Evolutionary conservation across 345 rosid genomes (phyloP).

Genomic region (Pistacia vera): DNA sequence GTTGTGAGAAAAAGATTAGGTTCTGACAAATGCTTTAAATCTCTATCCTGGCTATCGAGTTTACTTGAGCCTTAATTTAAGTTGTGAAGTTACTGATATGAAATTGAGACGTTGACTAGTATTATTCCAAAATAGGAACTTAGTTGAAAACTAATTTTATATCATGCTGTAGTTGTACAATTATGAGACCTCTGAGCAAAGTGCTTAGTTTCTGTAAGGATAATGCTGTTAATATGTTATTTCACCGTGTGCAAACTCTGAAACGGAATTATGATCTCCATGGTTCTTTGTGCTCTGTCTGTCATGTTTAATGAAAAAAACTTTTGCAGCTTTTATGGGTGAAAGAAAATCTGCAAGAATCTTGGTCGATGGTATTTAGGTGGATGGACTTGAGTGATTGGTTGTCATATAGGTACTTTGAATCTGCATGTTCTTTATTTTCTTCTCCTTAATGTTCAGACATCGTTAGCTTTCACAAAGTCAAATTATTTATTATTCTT

Average conservation of each 20-base stretch:
- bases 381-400: constrained; percentile 99
- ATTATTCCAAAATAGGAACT: neutral
- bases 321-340: constrained; percentile 92
- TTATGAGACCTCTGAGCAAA: constrained; percentile 7
- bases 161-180: neutral
- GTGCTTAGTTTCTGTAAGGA: neutral
- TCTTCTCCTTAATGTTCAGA: neutral
- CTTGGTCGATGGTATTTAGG: constrained; percentile 93
- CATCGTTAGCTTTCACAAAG: constrained; percentile 10
- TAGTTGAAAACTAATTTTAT: neutral
- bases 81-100: neutral
- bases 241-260: neutral
- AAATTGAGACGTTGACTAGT: neutral
- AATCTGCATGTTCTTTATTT: neutral
- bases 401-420: constrained; percentile 79
- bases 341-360: constrained; percentile 88
- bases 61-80: neutral
- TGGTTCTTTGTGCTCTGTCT: constrained; percentile 1
- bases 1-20: neutral
- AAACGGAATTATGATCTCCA: neutral
- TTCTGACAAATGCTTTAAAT: neutral
- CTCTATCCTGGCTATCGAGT: neutral
- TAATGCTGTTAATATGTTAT: neutral
- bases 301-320: neutral
- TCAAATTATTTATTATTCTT: constrained; percentile 10